phyloP scores from a whole-genome alignment of 805 yeast species.

The Cyberlindnera galapagoensis region DNA sequence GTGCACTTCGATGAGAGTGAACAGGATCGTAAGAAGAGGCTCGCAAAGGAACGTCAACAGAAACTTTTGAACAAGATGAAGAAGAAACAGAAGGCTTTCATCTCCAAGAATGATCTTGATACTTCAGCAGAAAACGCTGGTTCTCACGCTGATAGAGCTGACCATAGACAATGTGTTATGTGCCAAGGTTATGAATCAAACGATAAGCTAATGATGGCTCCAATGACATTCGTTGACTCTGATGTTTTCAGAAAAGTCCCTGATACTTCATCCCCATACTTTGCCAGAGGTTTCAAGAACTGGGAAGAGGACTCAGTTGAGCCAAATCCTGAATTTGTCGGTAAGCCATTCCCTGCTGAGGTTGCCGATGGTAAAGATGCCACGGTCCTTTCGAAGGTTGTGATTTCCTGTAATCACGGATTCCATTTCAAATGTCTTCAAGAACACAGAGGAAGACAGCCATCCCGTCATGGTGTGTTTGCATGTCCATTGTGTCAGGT shows the following conservation, averaged over 20 bases:
- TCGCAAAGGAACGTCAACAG: constrained; percentile 57
- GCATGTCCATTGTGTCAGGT: constrained; percentile 95
- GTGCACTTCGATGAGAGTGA: constrained; percentile 42
- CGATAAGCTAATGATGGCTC: constrained; percentile 50
- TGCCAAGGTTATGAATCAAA: constrained; percentile 49
- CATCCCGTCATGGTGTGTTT: constrained; percentile 52
- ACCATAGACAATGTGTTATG: constrained; percentile 41
- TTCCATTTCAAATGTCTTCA: constrained; percentile 79
- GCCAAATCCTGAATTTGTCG: constrained; percentile 22
- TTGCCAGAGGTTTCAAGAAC: constrained; percentile 11
- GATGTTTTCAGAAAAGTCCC: constrained; percentile 20
- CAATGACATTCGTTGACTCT: constrained; percentile 41
- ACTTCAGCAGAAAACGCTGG: constrained; percentile 23
- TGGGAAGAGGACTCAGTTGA: constrained; percentile 21
- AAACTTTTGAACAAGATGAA: constrained; percentile 57
- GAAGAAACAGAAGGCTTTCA: constrained; percentile 70
- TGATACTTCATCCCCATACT: background rate
- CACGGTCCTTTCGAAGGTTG: constrained; percentile 3
- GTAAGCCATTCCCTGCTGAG: constrained; percentile 19
- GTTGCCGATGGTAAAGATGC: constrained; percentile 5
- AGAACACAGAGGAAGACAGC: constrained; percentile 50
- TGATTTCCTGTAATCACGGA: constrained; percentile 82
- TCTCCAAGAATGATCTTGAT: constrained; percentile 45
- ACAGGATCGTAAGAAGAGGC: constrained; percentile 44
- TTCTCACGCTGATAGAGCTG: constrained; percentile 16